Percentiles rank a stretch among this genome's conserved stretches.
These are phyloP conservation scores for Amanita fuliginea DNA, from an alignment of 768 basidiomycete genomes.

Conservation along the genomic window DNA sequence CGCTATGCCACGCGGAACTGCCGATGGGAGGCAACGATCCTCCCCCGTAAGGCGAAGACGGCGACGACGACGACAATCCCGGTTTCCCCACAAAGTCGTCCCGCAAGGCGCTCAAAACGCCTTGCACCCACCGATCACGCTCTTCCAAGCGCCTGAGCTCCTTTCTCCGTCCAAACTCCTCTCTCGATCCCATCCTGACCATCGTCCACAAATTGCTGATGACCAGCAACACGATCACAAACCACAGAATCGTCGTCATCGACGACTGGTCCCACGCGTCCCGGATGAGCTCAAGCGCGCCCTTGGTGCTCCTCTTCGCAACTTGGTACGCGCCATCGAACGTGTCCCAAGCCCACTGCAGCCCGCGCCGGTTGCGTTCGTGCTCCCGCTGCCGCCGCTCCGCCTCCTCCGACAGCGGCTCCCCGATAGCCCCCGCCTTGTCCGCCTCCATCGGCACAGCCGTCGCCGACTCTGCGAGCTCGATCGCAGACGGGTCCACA, in stretches of 20 bases:
- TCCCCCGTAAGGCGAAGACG: slow-evolving; percentile 1
- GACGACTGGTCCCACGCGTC: slow-evolving; percentile 77
- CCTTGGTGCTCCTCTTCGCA: slow-evolving; percentile 55
- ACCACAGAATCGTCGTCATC: slow-evolving; percentile 58
- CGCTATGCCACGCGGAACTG: slow-evolving; percentile 28
- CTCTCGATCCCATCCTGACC: slow-evolving; percentile 28
- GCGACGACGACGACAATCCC: not conserved
- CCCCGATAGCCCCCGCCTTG: slow-evolving; percentile 7
- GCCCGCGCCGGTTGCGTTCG: slow-evolving; percentile 57
- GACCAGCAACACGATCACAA: slow-evolving; percentile 63
- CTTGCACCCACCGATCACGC: slow-evolving; percentile 66
- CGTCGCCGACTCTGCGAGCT: slow-evolving; percentile 30
- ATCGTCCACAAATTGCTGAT: slow-evolving; percentile 69
- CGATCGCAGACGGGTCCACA: slow-evolving; percentile 47
- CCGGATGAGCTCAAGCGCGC: slow-evolving; percentile 64
- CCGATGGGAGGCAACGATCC: not conserved
- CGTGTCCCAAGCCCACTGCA: slow-evolving; percentile 88
- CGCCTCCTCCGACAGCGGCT: slow-evolving; percentile 19
- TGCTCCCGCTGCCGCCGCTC: slow-evolving; percentile 48
- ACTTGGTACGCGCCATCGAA: slow-evolving; percentile 68
- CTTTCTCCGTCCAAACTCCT: slow-evolving; percentile 32
- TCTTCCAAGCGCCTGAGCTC: slow-evolving; percentile 50
- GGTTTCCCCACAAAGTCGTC: slow-evolving; percentile 43
- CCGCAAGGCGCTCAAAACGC: slow-evolving; percentile 60
- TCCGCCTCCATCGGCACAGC: slow-evolving; percentile 19